Evolutionary conservation across 805 yeast genomes (phyloP).

Genomic region (Teunomyces barrocoloradensis): DNA sequence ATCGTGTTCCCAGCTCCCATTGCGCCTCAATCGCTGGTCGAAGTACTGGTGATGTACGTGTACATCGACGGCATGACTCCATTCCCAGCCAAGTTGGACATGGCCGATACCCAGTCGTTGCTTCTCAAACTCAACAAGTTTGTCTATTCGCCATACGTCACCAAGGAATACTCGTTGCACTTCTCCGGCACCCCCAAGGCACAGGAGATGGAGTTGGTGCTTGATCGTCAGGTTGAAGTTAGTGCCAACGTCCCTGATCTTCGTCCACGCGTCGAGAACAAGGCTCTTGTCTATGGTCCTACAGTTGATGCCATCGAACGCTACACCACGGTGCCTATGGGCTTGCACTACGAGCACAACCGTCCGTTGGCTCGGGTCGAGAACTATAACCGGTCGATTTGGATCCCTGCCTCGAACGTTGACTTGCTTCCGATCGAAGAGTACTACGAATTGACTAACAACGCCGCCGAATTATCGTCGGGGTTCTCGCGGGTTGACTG

Average conservation of each 20-base stretch:
- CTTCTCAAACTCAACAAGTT: slow-evolving; percentile 52
- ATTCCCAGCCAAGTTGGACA: slow-evolving; percentile 57
- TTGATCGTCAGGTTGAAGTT: slow-evolving; percentile 14
- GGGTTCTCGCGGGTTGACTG: slow-evolving; percentile 84
- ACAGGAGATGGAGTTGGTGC: slow-evolving; percentile 41
- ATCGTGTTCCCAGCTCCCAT: slow-evolving; percentile 62
- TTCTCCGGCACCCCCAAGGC: slow-evolving; percentile 47
- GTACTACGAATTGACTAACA: slow-evolving; percentile 74
- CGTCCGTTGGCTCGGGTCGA: slow-evolving; percentile 62
- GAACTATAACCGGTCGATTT: slow-evolving; percentile 65
- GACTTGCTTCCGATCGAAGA: slow-evolving; percentile 74
- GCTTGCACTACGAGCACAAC: slow-evolving; percentile 61
- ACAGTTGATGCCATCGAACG: slow-evolving; percentile 42
- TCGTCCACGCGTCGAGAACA: slow-evolving; percentile 37
- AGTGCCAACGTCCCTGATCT: slow-evolving; percentile 26
- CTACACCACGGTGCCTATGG: slow-evolving; percentile 46
- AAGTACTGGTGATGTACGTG: slow-evolving; percentile 49
- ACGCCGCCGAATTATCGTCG: slow-evolving; percentile 62
- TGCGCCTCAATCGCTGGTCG: slow-evolving; percentile 55
- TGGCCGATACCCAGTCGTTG: slow-evolving; percentile 62
- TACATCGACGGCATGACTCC: slow-evolving; percentile 52
- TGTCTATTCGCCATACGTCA: slow-evolving; percentile 61
- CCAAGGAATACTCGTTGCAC: slow-evolving; percentile 44
- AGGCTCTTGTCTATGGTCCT: slow-evolving; percentile 56
- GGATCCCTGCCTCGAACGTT: slow-evolving; percentile 86